Base-by-base conservation (phyloP, 2,329 filamentous ascomycete species). In the Ceratocystis huliohia region DNA sequence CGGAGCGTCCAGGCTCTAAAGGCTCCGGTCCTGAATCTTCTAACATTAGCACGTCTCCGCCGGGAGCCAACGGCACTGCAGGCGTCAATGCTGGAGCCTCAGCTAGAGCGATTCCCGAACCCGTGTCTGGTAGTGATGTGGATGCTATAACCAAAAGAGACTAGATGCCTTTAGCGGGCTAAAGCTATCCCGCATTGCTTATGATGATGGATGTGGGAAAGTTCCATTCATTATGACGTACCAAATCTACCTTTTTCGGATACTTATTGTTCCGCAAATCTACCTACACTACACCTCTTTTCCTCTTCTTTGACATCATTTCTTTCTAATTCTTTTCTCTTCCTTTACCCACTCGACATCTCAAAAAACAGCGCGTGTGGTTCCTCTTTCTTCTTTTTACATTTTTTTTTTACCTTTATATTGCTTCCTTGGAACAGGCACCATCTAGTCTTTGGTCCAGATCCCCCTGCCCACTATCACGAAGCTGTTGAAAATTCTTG, bases 61-160 rank as follows among this genome's bases (percentile, higher is more conserved):
- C 28, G 10, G 64, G 50, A 15, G 50, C 15, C 10, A 44, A 41
- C 20, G n/a, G 13, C 20, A 61, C 64, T 37, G 48, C 64, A 7
- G 53, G 50, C 5, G 64, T 41, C 8, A 56, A 28, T 22, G 44
- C 41, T 44, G 64, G 64, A 4, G 64, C 64, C 8, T 61, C 64
- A 28, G 25, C 64, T 6, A 28, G 64, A 22, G 64, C 41, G 3
- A 33, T 61, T 48, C 53, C 64, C 20, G 64, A 44, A 10, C 53
- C 64, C 5, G 50, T 30, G 53, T 53, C 64, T 30, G 25, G 25
- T 5, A 37, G 37, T n/a, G 30, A 30, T 28, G 30, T 20, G 44
- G 45, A 46, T 25, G 44, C 56, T 30, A 64, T 64, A 25, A 50
- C n/a, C 44, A 64, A 46, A 64, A 30, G 45, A 50, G 46, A 64